A percentile compares a stretch with the other conserved stretches of the same genome.
Conservation (phyloP, 108 stramenopile genomes). For the Poteriospumella lacustris region DNA sequence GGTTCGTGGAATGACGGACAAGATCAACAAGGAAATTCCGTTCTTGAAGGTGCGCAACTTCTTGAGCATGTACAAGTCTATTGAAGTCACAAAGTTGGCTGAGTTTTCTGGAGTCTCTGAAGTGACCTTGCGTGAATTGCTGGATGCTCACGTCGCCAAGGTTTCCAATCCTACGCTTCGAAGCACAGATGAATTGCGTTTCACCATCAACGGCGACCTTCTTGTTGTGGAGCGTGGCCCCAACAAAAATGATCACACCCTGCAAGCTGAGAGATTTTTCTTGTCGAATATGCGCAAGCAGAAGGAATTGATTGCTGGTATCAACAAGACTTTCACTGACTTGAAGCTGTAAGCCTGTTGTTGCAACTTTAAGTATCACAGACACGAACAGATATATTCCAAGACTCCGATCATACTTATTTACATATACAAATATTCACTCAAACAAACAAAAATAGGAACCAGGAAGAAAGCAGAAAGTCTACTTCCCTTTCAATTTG, state of each 20-base stretch:
- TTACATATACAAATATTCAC: too few relatives aligned
- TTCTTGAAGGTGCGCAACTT: neutral
- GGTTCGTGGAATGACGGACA: neutral
- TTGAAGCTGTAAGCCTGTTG: neutral
- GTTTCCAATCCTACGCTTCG: neutral
- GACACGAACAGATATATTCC: too few relatives aligned
- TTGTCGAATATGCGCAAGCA: neutral
- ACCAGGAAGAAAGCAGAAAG: too few relatives aligned
- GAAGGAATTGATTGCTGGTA: neutral
- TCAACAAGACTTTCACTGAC: neutral
- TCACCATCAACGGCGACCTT: neutral
- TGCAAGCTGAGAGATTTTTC: constrained; percentile 16
- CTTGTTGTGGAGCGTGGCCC: neutral
- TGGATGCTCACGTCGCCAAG: neutral
- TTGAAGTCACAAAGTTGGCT: constrained; percentile 21
- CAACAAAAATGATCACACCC: neutral
- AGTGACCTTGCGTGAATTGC: neutral
- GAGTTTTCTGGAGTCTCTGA: constrained; percentile 4
- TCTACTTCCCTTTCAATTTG: too few relatives aligned
- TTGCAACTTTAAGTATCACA: too few relatives aligned
- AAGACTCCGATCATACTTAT: too few relatives aligned
- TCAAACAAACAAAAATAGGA: too few relatives aligned
- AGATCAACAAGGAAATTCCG: neutral
- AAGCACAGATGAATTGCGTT: neutral
- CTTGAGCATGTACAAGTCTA: neutral